Percentiles rank a stretch among this genome's conserved stretches.
phyloP scores from a whole-genome alignment of 1,139 yeast genomes.

The Scheffersomyces insectosa region DNA sequence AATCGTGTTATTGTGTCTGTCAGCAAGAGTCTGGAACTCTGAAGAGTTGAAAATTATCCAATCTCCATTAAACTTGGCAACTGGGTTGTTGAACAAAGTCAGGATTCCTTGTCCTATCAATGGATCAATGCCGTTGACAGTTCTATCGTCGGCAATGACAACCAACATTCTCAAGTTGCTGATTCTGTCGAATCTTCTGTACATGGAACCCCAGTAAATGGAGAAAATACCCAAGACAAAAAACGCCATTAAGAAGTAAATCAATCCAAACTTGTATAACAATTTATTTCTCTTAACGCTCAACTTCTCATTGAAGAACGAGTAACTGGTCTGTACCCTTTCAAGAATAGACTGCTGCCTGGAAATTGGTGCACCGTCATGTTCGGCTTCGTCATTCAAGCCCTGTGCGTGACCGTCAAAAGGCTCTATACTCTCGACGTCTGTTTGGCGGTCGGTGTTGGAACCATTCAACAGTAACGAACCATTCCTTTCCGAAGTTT shows the following conservation, averaged over 20 bases:
- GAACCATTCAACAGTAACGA: too few species aligned
- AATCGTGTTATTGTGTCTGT: conserved; percentile 14
- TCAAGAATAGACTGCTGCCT: conserved; percentile 16
- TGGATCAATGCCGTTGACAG: conserved; percentile 29
- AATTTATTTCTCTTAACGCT: conserved; percentile 19
- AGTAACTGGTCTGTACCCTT: conserved; percentile 16
- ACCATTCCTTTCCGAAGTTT: too few species aligned
- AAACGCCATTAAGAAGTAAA: conserved; percentile 26
- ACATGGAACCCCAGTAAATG: conserved; percentile 49
- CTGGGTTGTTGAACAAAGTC: conserved; percentile 17
- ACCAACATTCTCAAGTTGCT: conserved; percentile 40
- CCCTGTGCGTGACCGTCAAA: neutral
- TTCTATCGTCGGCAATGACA: conserved; percentile 38
- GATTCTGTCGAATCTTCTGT: conserved; percentile 25
- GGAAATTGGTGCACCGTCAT: conserved; percentile 2
- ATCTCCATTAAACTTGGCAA: conserved; percentile 19
- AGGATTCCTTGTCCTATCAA: conserved; percentile 30
- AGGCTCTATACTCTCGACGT: too few species aligned
- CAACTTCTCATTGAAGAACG: conserved; percentile 31
- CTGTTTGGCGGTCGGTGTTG: too few species aligned
- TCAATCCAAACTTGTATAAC: conserved; percentile 10
- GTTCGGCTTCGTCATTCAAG: neutral
- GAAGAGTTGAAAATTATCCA: conserved; percentile 21
- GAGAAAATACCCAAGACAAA: conserved; percentile 34
- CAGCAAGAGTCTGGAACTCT: conserved; percentile 17